A percentile compares a stretch with the other conserved stretches of the same genome.
Conservation (phyloP, 352 stramenopile species). For the Phytophthora melonis region DNA sequence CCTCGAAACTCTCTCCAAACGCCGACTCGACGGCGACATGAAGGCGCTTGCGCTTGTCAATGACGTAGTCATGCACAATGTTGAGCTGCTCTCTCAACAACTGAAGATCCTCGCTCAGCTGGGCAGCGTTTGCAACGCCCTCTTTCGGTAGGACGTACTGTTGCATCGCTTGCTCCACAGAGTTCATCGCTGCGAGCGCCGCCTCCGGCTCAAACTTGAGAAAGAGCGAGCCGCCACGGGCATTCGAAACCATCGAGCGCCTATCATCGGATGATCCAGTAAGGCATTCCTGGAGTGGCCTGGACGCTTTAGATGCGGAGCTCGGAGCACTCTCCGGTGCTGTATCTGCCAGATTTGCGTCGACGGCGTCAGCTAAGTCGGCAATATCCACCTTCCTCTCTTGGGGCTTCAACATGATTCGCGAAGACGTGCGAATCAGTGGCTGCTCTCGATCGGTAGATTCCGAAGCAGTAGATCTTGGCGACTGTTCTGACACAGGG, state of each 20-base stretch:
- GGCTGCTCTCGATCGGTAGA: constrained; percentile 19
- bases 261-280: constrained; percentile 52
- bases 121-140: constrained; percentile 36
- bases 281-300: constrained; percentile 34
- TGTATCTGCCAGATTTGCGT: constrained; percentile 35
- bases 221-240: constrained; percentile 51
- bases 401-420: constrained; percentile 40
- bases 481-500: constrained; percentile 21
- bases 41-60: constrained; percentile 68
- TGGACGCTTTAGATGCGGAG: constrained; percentile 30
- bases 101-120: constrained; percentile 59
- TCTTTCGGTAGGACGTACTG: constrained; percentile 61
- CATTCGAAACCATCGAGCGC: constrained; percentile 52
- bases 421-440: constrained; percentile 39
- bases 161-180: constrained; percentile 65
- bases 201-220: constrained; percentile 70
- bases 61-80: constrained; percentile 73
- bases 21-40: constrained; percentile 76
- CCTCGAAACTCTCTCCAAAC: constrained; percentile 88
- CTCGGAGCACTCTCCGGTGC: constrained; percentile 23
- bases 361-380: constrained; percentile 44
- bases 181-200: constrained; percentile 61
- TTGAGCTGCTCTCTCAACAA: constrained; percentile 77
- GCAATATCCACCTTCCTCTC: constrained; percentile 47
- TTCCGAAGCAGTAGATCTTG: constrained; percentile 18